Conservation (phyloP, 306 rosid species). For the Lathyrus tuberosus region DNA sequence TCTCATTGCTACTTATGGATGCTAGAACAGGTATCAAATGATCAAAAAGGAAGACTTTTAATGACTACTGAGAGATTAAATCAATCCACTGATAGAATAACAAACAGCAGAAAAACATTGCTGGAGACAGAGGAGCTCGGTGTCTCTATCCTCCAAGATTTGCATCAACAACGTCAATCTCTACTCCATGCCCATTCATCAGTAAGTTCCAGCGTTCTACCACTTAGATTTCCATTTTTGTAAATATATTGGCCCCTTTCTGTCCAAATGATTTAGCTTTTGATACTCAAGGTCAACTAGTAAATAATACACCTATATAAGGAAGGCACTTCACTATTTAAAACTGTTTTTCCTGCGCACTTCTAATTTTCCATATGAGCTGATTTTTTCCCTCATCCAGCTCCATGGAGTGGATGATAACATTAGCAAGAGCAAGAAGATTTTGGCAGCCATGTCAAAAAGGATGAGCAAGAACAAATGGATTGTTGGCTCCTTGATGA, state of each 20-base stretch:
- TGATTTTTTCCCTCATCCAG: slow-evolving; percentile 38
- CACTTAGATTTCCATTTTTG: slow-evolving; percentile 1
- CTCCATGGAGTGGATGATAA: slow-evolving; percentile 61
- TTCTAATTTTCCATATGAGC: slow-evolving; percentile 20
- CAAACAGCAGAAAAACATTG: slow-evolving; percentile 57
- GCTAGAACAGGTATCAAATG: slow-evolving; percentile 54
- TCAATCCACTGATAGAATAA: slow-evolving; percentile 60
- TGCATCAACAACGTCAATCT: slow-evolving; percentile 67
- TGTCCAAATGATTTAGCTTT: slow-evolving; percentile 15
- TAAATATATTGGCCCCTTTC: neutral
- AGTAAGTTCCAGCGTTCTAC: slow-evolving; percentile 34
- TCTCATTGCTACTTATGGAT: slow-evolving; percentile 24
- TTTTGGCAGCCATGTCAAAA: slow-evolving; percentile 58
- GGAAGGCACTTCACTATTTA: neutral
- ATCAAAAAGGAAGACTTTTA: slow-evolving; percentile 60
- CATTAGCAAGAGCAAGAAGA: slow-evolving; percentile 58
- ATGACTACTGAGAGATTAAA: slow-evolving; percentile 64
- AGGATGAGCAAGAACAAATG: slow-evolving; percentile 70
- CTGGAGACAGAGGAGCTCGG: slow-evolving; percentile 74
- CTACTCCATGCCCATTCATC: slow-evolving; percentile 57
- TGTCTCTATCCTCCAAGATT: slow-evolving; percentile 65
- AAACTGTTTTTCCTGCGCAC: neutral
- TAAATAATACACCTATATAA: slow-evolving; percentile 2
- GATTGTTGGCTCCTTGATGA: slow-evolving; percentile 53
- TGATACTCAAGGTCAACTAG: slow-evolving; percentile 12